A percentile compares a stretch with the other conserved stretches of the same genome.
Conservation (phyloP, 2,329 filamentous ascomycete genomes). For the Fusarium domesticum region DNA sequence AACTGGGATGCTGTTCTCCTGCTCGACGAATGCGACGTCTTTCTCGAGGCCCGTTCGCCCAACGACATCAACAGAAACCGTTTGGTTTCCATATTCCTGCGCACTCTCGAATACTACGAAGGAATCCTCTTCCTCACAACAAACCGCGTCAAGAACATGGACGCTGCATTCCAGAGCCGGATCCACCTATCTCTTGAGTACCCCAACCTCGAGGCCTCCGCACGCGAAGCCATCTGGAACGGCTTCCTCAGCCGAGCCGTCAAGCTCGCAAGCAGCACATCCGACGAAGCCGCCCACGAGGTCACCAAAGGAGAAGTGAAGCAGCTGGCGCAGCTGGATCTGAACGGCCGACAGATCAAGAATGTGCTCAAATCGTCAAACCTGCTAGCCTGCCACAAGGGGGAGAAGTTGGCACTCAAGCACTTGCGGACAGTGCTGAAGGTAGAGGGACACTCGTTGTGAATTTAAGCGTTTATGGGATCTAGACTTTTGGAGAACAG, state of each 20-base stretch:
- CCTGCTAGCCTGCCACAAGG: constrained; percentile 33
- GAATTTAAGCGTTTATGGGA: constrained; percentile 2
- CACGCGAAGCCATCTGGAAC: constrained; percentile 39
- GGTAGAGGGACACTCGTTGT: constrained; percentile 30
- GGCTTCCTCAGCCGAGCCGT: constrained; percentile 38
- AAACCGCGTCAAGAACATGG: constrained; percentile 45
- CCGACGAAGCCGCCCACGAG: constrained; percentile 31
- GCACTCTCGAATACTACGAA: constrained; percentile 47
- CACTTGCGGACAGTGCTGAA: constrained; percentile 34
- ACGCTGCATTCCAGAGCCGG: constrained; percentile 46
- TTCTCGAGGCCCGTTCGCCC: constrained; percentile 38
- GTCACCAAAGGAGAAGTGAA: constrained; percentile 31
- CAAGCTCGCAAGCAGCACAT: constrained; percentile 11
- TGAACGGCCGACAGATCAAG: constrained; percentile 53
- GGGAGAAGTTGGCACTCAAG: constrained; percentile 27
- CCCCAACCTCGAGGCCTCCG: constrained; percentile 37
- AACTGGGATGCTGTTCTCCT: constrained; percentile 42
- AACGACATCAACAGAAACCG: constrained; percentile 35
- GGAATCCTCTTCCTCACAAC: constrained; percentile 50
- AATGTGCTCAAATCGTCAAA: constrained; percentile 42
- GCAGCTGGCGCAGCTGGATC: constrained; percentile 38
- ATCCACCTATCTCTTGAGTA: constrained; percentile 50
- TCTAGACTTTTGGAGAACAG: not conserved
- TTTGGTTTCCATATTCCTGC: constrained; percentile 39
- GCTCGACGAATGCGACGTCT: constrained; percentile 41